phyloP scores from a whole-genome alignment of 495 filamentous ascomycete genomes.

The Aspergillus hancockii region DNA sequence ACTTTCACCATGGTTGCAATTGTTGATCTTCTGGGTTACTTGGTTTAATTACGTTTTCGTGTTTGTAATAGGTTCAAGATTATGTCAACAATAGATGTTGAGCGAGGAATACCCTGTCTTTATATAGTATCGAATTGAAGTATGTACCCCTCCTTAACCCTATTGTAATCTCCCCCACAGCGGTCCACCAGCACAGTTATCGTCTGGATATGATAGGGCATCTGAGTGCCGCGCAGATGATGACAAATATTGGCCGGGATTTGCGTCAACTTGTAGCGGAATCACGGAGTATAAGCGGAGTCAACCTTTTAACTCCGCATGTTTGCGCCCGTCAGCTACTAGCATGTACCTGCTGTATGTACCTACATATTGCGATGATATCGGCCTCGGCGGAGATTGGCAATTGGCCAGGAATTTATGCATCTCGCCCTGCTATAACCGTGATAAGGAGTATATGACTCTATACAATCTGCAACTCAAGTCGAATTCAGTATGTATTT shows the following conservation, averaged over 20 bases:
- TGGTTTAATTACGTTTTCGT: neutral
- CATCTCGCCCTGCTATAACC: no score
- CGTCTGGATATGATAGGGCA: constrained; percentile 19
- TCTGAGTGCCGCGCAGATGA: neutral
- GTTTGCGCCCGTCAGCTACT: neutral
- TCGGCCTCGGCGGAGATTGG: neutral
- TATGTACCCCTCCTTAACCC: constrained; percentile 13
- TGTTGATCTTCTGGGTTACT: neutral
- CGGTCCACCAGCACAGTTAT: constrained; percentile 18
- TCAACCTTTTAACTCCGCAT: neutral
- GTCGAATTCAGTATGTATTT: no score
- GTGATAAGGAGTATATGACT: no score
- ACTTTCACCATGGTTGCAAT: constrained; percentile 41
- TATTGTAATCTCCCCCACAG: constrained; percentile 10
- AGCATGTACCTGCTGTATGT: no score
- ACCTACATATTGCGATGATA: neutral
- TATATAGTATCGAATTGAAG: neutral
- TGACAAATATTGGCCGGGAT: constrained; percentile 13
- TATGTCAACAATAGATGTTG: neutral
- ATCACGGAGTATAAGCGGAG: neutral
- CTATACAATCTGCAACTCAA: no score
- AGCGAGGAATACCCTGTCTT: neutral
- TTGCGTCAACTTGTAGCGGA: constrained; percentile 15
- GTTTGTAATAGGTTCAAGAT: neutral
- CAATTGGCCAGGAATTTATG: neutral